Conservation (phyloP, 306 rosid genomes). For the Vachellia collinsii region DNA sequence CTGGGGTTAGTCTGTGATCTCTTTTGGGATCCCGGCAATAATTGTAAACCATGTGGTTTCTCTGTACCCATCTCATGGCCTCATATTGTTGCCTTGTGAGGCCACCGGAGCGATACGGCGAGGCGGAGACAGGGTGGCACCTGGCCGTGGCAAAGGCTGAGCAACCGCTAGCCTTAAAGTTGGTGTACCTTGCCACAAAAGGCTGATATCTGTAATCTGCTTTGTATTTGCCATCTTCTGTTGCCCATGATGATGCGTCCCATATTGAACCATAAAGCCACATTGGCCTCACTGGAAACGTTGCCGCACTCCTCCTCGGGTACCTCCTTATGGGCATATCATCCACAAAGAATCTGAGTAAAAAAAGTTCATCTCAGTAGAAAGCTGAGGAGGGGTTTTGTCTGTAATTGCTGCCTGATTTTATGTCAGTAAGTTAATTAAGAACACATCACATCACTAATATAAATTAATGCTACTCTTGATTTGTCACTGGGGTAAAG, state of each 20-base stretch:
- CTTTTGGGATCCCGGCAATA: conserved; percentile 83
- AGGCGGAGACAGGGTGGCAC: conserved; percentile 80
- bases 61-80: conserved; percentile 89
- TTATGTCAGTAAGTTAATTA: neutral
- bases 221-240: conserved; percentile 97
- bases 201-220: conserved; percentile 95
- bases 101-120: conserved; percentile 81
- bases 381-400: neutral
- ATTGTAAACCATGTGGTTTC: conserved; percentile 74
- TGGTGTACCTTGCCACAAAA: conserved; percentile 72
- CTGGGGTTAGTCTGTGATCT: conserved; percentile 90
- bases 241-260: conserved; percentile 99
- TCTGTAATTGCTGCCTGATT: conserved; percentile 8
- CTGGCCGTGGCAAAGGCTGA: conserved; percentile 66
- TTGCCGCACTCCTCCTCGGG: conserved; percentile 68
- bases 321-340: conserved; percentile 95
- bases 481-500: conserved; percentile 25
- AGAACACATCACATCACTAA: conserved; percentile 7
- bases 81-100: conserved; percentile 58
- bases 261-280: conserved; percentile 98
- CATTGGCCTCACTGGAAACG: conserved; percentile 95
- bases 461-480: conserved; percentile 40
- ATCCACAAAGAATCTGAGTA: conserved; percentile 84
- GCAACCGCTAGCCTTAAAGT: conserved; percentile 89
- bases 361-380: conserved; percentile 17